A percentile compares a stretch with the other conserved stretches of the same genome.
These are phyloP conservation scores for Colletotrichum sp. DNA, from an alignment of 2,329 filamentous ascomycete species.

Conservation along the genomic window DNA sequence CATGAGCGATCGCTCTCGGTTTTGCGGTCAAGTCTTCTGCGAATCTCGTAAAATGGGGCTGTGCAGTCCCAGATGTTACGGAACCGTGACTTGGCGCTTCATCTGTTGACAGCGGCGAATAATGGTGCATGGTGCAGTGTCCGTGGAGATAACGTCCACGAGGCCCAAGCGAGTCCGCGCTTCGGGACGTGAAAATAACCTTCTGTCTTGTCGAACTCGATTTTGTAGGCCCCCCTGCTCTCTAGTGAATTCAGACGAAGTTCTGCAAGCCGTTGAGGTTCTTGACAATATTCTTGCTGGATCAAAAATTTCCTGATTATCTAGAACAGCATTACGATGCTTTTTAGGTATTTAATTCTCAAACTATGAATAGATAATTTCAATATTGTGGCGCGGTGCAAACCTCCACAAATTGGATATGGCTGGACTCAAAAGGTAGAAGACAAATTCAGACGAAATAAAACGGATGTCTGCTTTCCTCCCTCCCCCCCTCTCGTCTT, in stretches of 20 bases:
- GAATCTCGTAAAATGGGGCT: not conserved
- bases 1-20: not conserved
- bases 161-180: not conserved
- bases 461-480: not conserved
- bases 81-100: slow-evolving; percentile 2
- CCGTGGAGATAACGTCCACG: not conserved
- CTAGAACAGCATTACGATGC: not conserved
- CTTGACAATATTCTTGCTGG: not conserved
- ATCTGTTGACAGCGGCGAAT: not conserved
- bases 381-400: too few species aligned
- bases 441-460: not conserved
- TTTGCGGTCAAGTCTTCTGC: not conserved
- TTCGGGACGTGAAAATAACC: not conserved
- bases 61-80: not conserved
- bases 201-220: not conserved
- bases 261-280: not conserved
- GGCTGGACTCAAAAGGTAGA: too few species aligned
- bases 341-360: not conserved
- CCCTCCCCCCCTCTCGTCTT: not conserved
- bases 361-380: too few species aligned
- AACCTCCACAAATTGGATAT: too few species aligned
- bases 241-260: not conserved
- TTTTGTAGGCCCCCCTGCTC: not conserved
- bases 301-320: not conserved
- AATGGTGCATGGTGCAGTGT: not conserved